Evolutionary conservation across 306 rosid genomes (phyloP).

Genomic region (Psophocarpus tetragonolobus): DNA sequence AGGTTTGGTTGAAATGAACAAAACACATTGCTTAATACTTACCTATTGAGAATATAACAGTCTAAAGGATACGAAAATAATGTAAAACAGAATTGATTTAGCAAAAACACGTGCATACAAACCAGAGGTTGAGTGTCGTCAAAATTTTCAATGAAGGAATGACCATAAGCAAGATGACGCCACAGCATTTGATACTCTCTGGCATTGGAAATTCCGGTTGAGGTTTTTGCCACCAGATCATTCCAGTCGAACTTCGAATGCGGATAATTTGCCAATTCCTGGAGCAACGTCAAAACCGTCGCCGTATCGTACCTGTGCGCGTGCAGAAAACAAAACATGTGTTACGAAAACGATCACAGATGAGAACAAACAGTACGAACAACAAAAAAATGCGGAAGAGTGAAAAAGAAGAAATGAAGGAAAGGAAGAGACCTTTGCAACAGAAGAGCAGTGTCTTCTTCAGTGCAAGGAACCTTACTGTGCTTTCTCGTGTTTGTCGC

Average conservation of each 20-base stretch:
- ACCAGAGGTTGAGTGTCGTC: slow-evolving; percentile 49
- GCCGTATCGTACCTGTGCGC: slow-evolving; percentile 50
- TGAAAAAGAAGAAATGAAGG: not conserved
- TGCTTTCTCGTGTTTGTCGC: slow-evolving; percentile 35
- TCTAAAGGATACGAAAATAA: too few relatives aligned
- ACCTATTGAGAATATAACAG: too few relatives aligned
- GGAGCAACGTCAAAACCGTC: slow-evolving; percentile 60
- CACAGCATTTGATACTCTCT: slow-evolving; percentile 82
- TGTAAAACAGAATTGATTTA: too few relatives aligned
- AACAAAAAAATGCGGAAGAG: not conserved
- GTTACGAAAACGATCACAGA: not conserved
- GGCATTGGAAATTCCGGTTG: slow-evolving; percentile 77
- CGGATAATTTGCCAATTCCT: slow-evolving; percentile 55
- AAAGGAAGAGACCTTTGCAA: slow-evolving; percentile 41
- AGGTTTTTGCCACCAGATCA: slow-evolving; percentile 54
- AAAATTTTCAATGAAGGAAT: slow-evolving; percentile 4
- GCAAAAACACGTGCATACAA: not conserved
- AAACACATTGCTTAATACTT: too few relatives aligned
- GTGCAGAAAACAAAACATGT: too few relatives aligned
- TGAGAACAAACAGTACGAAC: not conserved
- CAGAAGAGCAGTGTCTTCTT: slow-evolving; percentile 52
- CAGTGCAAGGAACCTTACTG: slow-evolving; percentile 41
- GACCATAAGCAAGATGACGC: slow-evolving; percentile 80
- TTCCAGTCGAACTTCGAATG: slow-evolving; percentile 66
- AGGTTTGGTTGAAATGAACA: too few relatives aligned